Base-by-base conservation (phyloP, 164 flowering plant species). In the Berberis thunbergii region DNA sequence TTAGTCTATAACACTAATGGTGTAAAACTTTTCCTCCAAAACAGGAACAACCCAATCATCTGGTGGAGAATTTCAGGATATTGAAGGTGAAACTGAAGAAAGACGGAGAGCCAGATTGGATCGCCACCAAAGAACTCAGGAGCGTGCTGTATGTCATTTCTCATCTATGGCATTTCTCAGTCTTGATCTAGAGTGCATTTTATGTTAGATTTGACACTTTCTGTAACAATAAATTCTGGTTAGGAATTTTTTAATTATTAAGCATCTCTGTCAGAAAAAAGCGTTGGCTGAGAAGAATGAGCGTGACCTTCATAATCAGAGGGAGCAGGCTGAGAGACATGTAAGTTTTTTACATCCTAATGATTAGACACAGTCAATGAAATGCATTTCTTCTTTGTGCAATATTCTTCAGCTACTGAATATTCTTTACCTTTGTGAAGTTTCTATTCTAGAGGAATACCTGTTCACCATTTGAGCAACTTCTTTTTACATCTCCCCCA, bases 251-350 rank as follows among this genome's bases (percentile, higher is more conserved):
- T 48, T 57, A 5, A 10, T 61, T 53, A 26, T 26, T 26, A 26
- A 26, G 66, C 49, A 10, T 65, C 50, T 65, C 54, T 46, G 5
- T 74, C 78, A 94, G 98, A 81, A 78, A 72, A 75, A 86, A 74
- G 98, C 98, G 55, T 71, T 89, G 67, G 87, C 90, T 53, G 93
- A 91, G 64, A 86, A 83, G 84, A 94, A 91, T 75, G 80, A 83
- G 63, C 91, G 95, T 44, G 98, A 87, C 62, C 77, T 74, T 77
- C 81, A 87, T 74, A 66, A 69, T 61, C 92, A 80, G 73, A 74
- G 72, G 68, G 97, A 91, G 66, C 98, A 91, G 77, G 88, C 86
- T 68, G 96, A 94, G 83, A 83, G 79, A 62, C 82, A 75, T 75
- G 98, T 88, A 77, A 78, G 96, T 75, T 11, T 13, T 39, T 60